These are phyloP conservation scores for Penicillium verrucosum DNA, from an alignment of 2,329 filamentous ascomycete genomes.

Conservation along the genomic window DNA sequence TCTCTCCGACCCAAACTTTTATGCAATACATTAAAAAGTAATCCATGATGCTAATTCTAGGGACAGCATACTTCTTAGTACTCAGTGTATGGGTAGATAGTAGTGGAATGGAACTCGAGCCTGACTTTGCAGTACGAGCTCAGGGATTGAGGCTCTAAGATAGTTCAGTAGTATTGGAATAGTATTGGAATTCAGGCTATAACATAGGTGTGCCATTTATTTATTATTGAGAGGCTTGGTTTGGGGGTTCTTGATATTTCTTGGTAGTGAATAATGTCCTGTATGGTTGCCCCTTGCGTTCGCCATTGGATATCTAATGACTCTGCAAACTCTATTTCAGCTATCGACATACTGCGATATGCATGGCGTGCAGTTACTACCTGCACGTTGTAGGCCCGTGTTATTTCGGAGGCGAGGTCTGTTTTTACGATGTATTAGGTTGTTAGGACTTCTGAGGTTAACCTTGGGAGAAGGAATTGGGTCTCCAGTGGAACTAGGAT, in stretches of 20 bases:
- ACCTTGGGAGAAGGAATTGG: background rate
- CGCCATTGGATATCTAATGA: constrained; percentile 1
- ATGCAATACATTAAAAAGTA: too few relatives aligned
- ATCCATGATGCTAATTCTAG: background rate
- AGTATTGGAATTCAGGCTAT: background rate
- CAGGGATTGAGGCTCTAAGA: background rate
- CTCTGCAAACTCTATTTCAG: constrained; percentile 1
- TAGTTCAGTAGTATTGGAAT: background rate
- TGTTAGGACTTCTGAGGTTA: background rate
- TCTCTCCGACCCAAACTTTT: background rate
- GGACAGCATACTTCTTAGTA: background rate
- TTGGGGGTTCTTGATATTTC: background rate
- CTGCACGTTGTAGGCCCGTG: background rate
- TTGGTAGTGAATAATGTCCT: background rate
- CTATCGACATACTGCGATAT: constrained; percentile 11
- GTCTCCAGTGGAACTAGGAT: background rate
- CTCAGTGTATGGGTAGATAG: background rate
- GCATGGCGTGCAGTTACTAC: constrained; percentile 18
- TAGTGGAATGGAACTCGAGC: background rate
- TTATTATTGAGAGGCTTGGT: background rate
- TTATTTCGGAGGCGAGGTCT: background rate
- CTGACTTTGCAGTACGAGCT: background rate
- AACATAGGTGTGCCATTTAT: background rate
- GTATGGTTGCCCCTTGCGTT: constrained; percentile 11
- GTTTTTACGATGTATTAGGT: background rate